Percentiles rank a stretch among this genome's conserved stretches.
phyloP scores from a whole-genome alignment of 441 rosid genomes.

The Lepidium campestre region DNA sequence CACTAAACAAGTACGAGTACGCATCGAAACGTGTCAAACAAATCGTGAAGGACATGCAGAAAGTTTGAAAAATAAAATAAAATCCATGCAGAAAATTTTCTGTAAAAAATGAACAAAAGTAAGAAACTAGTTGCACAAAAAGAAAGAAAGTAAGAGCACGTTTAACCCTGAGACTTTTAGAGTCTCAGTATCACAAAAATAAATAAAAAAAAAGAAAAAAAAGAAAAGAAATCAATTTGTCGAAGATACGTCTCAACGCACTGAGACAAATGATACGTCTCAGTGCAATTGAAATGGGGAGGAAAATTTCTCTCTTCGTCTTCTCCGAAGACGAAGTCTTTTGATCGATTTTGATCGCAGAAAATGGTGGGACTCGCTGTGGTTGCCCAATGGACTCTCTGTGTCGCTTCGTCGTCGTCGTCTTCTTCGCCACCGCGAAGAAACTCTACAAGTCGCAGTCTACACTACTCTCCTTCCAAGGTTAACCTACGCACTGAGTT shows the following conservation, averaged over 20 bases:
- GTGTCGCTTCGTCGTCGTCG: constrained; percentile 13
- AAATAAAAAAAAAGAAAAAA: too few relatives aligned
- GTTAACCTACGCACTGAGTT: constrained; percentile 27
- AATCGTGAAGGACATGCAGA: constrained; percentile 8
- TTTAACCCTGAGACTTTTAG: too few relatives aligned
- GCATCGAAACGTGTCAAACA: constrained; percentile 1
- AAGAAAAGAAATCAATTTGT: too few relatives aligned
- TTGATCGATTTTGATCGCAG: too few relatives aligned
- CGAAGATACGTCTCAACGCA: too few relatives aligned
- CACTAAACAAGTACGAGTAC: neutral
- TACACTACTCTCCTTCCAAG: constrained; percentile 20
- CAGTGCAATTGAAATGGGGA: too few relatives aligned
- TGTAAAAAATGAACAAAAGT: neutral
- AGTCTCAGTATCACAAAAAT: too few relatives aligned
- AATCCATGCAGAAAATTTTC: constrained; percentile 8
- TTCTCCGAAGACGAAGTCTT: too few relatives aligned
- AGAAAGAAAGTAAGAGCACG: too few relatives aligned
- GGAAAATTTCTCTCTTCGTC: too few relatives aligned
- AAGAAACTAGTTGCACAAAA: too few relatives aligned
- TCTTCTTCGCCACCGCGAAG: constrained; percentile 10
- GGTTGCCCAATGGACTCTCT: constrained; percentile 17
- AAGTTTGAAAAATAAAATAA: neutral
- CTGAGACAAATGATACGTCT: too few relatives aligned
- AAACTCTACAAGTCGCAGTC: neutral
- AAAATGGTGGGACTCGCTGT: constrained; percentile 26